Conservation (phyloP, 2,329 filamentous ascomycete species). For the Boeremia lycopersici region DNA sequence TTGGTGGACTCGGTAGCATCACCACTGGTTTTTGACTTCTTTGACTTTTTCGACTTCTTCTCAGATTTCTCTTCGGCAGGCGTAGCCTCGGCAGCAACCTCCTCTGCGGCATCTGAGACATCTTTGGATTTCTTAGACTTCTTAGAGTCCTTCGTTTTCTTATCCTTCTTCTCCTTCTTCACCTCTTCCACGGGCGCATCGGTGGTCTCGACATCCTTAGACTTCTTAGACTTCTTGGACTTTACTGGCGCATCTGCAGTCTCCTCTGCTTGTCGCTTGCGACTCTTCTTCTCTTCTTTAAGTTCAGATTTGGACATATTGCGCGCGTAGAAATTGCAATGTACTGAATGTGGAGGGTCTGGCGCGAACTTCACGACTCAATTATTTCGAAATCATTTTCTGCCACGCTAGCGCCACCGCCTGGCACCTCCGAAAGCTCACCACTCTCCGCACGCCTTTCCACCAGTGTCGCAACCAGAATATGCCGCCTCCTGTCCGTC, state of each 20-base stretch:
- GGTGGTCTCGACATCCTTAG: constrained; percentile 22
- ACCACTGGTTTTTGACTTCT: constrained; percentile 34
- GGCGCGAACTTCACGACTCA: constrained; percentile 15
- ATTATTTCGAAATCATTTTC: constrained; percentile 22
- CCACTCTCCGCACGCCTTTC: constrained; percentile 14
- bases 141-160: constrained; percentile 29
- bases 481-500: constrained; percentile 39
- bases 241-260: constrained; percentile 17
- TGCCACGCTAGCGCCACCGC: constrained; percentile 27
- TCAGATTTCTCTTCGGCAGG: constrained; percentile 26
- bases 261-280: constrained; percentile 41
- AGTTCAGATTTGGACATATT: constrained; percentile 32
- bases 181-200: constrained; percentile 24
- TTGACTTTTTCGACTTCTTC: constrained; percentile 30
- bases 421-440: constrained; percentile 25
- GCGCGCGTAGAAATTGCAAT: constrained; percentile 14
- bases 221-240: constrained; percentile 38
- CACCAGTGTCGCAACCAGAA: constrained; percentile 11
- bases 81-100: constrained; percentile 20
- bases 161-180: constrained; percentile 34
- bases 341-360: constrained; percentile 16
- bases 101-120: constrained; percentile 20
- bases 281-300: constrained; percentile 41
- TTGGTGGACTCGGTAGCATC: constrained; percentile 18
- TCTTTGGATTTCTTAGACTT: constrained; percentile 43